Evolutionary conservation across 2,329 filamentous ascomycete species (phyloP), one percentile per base, ranked within the genome.

Genomic region (Pseudopithomyces chartarum): DNA sequence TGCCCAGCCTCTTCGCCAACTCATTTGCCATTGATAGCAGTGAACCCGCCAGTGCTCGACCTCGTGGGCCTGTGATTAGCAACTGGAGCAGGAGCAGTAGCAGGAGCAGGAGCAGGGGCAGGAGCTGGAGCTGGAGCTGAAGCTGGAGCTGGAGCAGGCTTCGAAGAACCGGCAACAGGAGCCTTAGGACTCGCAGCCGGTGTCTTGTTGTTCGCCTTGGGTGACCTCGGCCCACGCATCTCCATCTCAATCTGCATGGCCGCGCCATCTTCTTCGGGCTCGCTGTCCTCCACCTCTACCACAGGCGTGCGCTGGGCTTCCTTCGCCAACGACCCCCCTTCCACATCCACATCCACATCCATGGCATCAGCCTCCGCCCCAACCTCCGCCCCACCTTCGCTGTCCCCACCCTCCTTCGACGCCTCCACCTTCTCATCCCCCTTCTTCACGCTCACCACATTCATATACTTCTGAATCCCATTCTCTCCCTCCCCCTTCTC

Each of bases 211-310:
- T 65, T 63, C 29, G 43, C 46, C 38, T 58, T 52, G 50, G 69
- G 68, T 23, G 43, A 44, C 36, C 59, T 51, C 53, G 69, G 68
- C 3, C 73, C 72, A 5, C 72, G 65, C 73, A 76, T 76, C 58
- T 76, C 73, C 70, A 76, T 74, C 60, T 76, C 72, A n/a, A 76
- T 65, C 55, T 75, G 73, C 71, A 74, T 73, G 0, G 73, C 71
- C 19, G 71, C 70, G 0, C 63, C 61, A 46, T 74, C 73, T 19
- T 69, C 63, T 29, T 71, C 70, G 15, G 63, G 56, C 8, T 70
- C 69, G 50, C 63, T 68, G 2, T 68, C 66, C 10, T 63, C 60
- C 0, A 61, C 60, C 13, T 51, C 55, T 17, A 63, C 54, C 20
- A 22, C 17, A 11, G 45, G 32, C 20, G 19, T 23, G 10, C n/a